Percentiles rank a stretch among this genome's conserved stretches.
Conservation (phyloP, 176 grass and related monocot genomes). For the Rhynchospora breviuscula region DNA sequence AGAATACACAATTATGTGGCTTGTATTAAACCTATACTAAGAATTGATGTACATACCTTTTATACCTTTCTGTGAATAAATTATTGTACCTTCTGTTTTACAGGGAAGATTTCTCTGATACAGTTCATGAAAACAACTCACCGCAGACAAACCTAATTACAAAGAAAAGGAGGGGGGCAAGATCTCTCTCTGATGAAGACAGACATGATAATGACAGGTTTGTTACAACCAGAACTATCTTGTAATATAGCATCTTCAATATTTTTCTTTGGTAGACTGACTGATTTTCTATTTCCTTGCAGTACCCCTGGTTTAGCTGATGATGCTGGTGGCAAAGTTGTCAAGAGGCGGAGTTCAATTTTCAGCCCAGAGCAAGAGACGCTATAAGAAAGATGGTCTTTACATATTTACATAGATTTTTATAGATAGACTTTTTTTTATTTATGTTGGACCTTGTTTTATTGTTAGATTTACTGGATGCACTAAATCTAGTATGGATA, state of each 20-base stretch:
- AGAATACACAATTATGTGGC: background rate
- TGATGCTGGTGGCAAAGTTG: conserved; percentile 31
- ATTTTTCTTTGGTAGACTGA: conserved; percentile 27
- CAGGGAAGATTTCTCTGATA: conserved; percentile 62
- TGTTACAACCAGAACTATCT: conserved; percentile 16
- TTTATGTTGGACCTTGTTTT: too few relatives aligned
- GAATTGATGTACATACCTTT: background rate
- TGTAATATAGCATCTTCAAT: background rate
- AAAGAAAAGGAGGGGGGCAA: conserved; percentile 36
- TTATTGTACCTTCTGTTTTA: background rate
- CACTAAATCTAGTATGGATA: too few relatives aligned
- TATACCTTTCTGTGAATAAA: background rate
- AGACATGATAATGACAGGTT: conserved; percentile 48
- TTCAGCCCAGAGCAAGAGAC: conserved; percentile 70
- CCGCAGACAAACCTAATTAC: conserved; percentile 31
- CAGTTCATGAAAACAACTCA: conserved; percentile 30
- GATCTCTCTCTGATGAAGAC: conserved; percentile 48
- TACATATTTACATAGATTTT: too few relatives aligned
- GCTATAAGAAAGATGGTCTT: too few relatives aligned
- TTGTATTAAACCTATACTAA: background rate
- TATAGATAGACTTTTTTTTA: too few relatives aligned
- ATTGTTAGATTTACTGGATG: too few relatives aligned
- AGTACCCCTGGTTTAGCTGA: conserved; percentile 35
- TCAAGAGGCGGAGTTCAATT: conserved; percentile 44
- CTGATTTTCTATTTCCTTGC: conserved; percentile 20